Base-by-base conservation (phyloP, 208 protist species). In the Balamuthia mandrillaris region DNA sequence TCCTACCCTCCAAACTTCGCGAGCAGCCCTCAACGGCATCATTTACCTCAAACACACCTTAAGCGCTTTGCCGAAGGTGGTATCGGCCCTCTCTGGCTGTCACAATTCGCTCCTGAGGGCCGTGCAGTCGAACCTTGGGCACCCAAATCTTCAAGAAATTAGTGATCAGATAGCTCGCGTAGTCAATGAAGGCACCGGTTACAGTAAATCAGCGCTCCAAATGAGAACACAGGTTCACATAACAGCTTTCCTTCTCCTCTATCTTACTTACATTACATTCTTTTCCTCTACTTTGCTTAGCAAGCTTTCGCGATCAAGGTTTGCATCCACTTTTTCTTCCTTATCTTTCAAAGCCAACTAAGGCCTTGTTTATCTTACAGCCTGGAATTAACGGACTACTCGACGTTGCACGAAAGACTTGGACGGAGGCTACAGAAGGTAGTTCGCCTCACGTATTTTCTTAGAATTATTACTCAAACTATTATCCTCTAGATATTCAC, bases 11-110 rank as follows among this genome's bases (percentile, higher is more conserved):
- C 75, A 83, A 5, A 24, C 31, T 1, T 56, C 75, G n/a, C 51
- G 75, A 21, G 24, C 75, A 14, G 54, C 44, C n/a, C 18, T 83
- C 4, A 44, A 54, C 14, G 37, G 66, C 39, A 68, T 83, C 41
- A 56, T 83, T n/a, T 49, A 83, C 52, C 54, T 83, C n/a, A 83
- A 83, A 33, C 75, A 66, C 54, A 83, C 75, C 2, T 31, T 83
- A 3, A 56, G 66, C 14, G 66, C 16, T 0, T 12, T 66, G 10
- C 54, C 75, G 12, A 18, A n/a, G 18, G 14, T 83, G 14, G 24
- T 21, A 1, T 37, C 61, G 29, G 75, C 75, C 3, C 75, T 83
- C 37, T 56, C 44, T 27, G 75, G 75, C 21, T 83, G 75, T 29
- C 47, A 66, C 2, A 44, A 83, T 18, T 10, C 75, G n/a, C 27